Percentiles rank a stretch among this genome's conserved stretches.
These are phyloP conservation scores for Leccinum olivaceopallidum DNA, from an alignment of 768 basidiomycete species.

Conservation along the genomic window DNA sequence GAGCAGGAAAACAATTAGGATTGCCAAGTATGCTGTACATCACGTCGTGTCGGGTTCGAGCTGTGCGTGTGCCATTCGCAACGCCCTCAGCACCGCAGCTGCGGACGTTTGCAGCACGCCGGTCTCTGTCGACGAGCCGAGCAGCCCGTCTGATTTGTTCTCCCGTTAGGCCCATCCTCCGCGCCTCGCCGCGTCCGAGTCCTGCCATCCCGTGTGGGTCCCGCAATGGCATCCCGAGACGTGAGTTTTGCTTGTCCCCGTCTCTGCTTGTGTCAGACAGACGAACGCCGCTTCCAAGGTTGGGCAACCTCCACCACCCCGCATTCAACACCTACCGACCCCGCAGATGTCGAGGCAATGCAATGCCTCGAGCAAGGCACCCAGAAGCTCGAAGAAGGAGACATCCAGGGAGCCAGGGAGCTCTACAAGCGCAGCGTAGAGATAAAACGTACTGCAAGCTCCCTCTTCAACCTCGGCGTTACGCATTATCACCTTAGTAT, in stretches of 20 bases:
- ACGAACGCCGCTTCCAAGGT: conserved; percentile 37
- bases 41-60: conserved; percentile 5
- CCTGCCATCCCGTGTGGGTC: conserved; percentile 9
- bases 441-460: conserved; percentile 77
- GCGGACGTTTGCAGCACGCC: conserved; percentile 20
- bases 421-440: conserved; percentile 79
- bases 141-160: conserved; percentile 17
- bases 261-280: conserved; percentile 6
- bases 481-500: conserved; percentile 87
- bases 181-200: conserved; percentile 9
- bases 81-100: conserved; percentile 26
- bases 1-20: conserved; percentile 33
- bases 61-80: conserved; percentile 20
- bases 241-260: conserved; percentile 27
- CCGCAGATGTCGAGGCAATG: conserved; percentile 78
- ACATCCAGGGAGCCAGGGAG: conserved; percentile 73
- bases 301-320: conserved; percentile 81
- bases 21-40: conserved; percentile 16
- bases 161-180: conserved; percentile 18
- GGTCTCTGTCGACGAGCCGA: conserved; percentile 28
- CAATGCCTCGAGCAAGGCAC: conserved; percentile 83
- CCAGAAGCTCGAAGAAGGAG: conserved; percentile 82
- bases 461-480: conserved; percentile 86
- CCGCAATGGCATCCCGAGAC: conserved; percentile 20
- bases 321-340: conserved; percentile 81